A percentile compares a stretch with the other conserved stretches of the same genome.
phyloP scores from a whole-genome alignment of 768 basidiomycete species.

The Tylopilus sp. region DNA sequence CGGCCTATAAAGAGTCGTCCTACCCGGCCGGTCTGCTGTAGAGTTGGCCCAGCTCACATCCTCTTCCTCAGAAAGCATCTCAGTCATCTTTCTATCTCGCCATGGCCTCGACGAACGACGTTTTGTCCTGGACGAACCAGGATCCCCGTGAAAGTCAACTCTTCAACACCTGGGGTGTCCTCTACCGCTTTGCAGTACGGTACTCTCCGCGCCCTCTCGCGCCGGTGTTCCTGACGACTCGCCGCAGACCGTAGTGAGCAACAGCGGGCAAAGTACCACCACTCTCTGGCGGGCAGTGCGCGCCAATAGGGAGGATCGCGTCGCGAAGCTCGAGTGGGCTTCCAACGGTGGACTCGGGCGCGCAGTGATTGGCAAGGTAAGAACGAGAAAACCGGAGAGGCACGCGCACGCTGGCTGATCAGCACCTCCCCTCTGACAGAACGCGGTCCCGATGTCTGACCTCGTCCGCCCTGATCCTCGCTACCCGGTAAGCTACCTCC shows the following conservation, averaged over 20 bases:
- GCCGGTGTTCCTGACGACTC: conserved; percentile 26
- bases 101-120: conserved; percentile 59
- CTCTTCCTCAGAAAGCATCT: conserved; percentile 28
- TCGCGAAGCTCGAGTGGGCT: conserved; percentile 87
- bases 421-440: conserved; percentile 43
- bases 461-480: conserved; percentile 68
- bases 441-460: conserved; percentile 78
- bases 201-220: conserved; percentile 12
- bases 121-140: conserved; percentile 84
- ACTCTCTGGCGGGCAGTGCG: conserved; percentile 81
- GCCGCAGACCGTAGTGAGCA: conserved; percentile 57
- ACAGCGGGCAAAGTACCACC: conserved; percentile 67
- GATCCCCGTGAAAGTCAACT: conserved; percentile 81
- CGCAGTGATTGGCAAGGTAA: conserved; percentile 80
- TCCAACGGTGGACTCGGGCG: conserved; percentile 80
- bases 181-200: conserved; percentile 76
- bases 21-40: conserved; percentile 13
- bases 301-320: conserved; percentile 81
- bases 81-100: conserved; percentile 33
- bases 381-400: conserved; percentile 16
- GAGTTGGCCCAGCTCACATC: conserved; percentile 29
- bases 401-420: conserved; percentile 21
- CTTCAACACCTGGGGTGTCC: conserved; percentile 77
- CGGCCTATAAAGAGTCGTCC: conserved; percentile 52
- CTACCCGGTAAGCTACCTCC: conserved; percentile 47